Evolutionary conservation across 2,329 filamentous ascomycete genomes (phyloP).

Genomic region (Diplodia sapinea): DNA sequence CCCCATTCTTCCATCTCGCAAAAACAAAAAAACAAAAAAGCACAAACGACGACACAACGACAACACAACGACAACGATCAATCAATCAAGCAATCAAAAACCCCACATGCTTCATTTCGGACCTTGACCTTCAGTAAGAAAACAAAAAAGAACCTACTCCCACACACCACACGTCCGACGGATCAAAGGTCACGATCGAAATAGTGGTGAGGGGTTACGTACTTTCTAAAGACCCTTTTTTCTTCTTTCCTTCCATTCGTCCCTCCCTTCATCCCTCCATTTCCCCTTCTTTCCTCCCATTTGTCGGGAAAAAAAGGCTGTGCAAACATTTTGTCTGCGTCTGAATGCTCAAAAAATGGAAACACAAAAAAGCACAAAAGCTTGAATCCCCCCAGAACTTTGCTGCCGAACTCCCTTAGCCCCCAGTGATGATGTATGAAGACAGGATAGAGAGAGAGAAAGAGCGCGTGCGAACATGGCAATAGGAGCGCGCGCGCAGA

Average conservation of each 20-base stretch:
- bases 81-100: background rate
- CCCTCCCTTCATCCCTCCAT: background rate
- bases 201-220: background rate
- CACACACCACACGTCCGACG: background rate
- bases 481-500: background rate
- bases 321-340: background rate
- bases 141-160: background rate
- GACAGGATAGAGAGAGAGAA: constrained; percentile 2
- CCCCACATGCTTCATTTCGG: background rate
- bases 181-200: background rate
- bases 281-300: background rate
- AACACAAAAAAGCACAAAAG: constrained; percentile 13
- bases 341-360: background rate
- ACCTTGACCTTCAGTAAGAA: background rate
- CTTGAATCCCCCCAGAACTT: constrained; percentile 4
- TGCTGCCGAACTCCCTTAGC: constrained; percentile 19
- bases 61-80: too few species aligned
- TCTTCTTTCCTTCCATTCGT: background rate
- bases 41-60: too few species aligned
- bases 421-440: constrained; percentile 10
- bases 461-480: background rate
- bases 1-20: background rate
- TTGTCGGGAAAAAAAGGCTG: background rate
- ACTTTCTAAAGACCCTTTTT: background rate
- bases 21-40: too few species aligned